A percentile compares a stretch with the other conserved stretches of the same genome.
Conservation (phyloP, 2,329 filamentous ascomycete genomes). For the Alternaria brassicae region DNA sequence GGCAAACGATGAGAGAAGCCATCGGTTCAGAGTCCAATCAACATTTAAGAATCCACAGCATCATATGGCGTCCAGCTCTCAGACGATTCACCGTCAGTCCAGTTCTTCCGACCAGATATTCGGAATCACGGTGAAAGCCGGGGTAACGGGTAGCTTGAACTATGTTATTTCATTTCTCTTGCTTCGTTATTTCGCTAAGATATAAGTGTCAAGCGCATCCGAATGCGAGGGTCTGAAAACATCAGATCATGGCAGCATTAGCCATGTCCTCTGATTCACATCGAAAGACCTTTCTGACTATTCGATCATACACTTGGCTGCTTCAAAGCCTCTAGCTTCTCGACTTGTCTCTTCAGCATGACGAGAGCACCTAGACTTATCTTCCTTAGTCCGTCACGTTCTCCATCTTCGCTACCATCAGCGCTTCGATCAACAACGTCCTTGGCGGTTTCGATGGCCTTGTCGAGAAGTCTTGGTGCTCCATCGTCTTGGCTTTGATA, state of each 20-base stretch:
- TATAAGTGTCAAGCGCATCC: background rate
- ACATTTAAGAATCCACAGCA: background rate
- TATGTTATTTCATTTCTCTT: background rate
- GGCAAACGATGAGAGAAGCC: no score
- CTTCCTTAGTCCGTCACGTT: slow-evolving; percentile 55
- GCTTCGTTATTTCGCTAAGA: background rate
- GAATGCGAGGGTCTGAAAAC: background rate
- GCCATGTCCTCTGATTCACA: background rate
- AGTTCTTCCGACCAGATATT: background rate
- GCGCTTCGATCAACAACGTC: slow-evolving; percentile 52
- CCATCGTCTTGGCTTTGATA: slow-evolving; percentile 52
- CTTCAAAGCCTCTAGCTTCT: slow-evolving; percentile 44
- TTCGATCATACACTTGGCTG: background rate
- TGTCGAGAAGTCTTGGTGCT: slow-evolving; percentile 53
- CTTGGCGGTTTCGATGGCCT: slow-evolving; percentile 54
- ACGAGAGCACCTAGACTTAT: slow-evolving; percentile 59
- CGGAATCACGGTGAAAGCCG: background rate
- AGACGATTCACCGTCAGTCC: background rate
- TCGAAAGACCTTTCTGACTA: background rate
- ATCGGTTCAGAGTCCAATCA: no score
- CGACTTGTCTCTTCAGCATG: slow-evolving; percentile 51
- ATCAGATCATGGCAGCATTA: background rate
- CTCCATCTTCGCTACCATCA: slow-evolving; percentile 29
- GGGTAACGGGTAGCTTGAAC: background rate
- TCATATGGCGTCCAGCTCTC: no score